These are phyloP conservation scores for Scedosporium apiospermum DNA, from an alignment of 2,329 filamentous ascomycete genomes.

Conservation along the genomic window DNA sequence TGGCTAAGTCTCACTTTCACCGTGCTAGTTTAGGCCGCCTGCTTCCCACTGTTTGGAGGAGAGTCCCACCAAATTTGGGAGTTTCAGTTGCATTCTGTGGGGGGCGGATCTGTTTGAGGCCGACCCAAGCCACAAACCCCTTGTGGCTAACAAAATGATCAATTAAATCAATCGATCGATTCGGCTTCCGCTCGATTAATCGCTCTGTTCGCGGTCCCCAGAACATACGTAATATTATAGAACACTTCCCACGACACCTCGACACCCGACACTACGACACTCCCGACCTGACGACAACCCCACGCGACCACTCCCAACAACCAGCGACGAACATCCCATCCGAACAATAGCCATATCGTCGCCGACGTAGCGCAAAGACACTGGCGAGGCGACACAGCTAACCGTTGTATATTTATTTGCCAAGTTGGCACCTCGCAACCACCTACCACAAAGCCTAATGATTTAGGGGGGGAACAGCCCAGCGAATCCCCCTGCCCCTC, in stretches of 20 bases:
- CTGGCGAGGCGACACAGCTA: not conserved
- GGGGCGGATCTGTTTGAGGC: no score
- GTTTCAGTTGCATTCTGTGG: no score
- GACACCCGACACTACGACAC: conserved; percentile 1
- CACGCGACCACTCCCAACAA: not conserved
- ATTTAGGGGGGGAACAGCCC: not conserved
- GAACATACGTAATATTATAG: no score
- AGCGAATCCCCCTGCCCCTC: conserved; percentile 24
- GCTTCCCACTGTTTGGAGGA: no score
- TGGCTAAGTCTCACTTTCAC: no score
- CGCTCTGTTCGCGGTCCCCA: no score
- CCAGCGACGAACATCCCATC: not conserved
- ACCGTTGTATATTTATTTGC: not conserved
- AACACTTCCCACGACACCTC: not conserved
- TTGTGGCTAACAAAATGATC: no score
- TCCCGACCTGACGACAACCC: not conserved
- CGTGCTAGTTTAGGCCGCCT: no score
- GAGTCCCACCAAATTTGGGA: no score
- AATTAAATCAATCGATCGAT: not conserved
- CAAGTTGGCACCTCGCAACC: not conserved
- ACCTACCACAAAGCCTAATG: conserved; percentile 1
- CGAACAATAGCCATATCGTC: not conserved
- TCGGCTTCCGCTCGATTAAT: not conserved
- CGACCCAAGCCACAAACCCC: no score
- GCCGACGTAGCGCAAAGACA: not conserved